phyloP scores from a whole-genome alignment of 441 rosid genomes.

The Aquilaria agallochum region DNA sequence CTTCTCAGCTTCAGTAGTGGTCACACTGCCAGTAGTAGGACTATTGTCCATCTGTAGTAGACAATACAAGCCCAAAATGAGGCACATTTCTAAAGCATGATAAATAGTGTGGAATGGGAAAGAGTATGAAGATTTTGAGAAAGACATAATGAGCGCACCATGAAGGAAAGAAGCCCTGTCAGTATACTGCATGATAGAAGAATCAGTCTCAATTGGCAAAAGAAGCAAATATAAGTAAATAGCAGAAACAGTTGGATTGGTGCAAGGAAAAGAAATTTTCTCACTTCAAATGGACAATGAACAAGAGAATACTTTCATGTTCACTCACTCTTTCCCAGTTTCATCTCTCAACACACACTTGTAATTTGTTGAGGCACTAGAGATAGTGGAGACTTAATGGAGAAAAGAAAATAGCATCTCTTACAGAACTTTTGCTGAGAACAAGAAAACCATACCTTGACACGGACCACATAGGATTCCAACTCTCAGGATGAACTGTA shows the following conservation, averaged over 20 bases:
- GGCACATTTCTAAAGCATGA: constrained; percentile 5
- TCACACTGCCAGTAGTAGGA: constrained; percentile 98
- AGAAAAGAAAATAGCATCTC: not conserved
- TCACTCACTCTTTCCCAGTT: no score
- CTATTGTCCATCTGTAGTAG: constrained; percentile 83
- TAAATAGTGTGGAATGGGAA: not conserved
- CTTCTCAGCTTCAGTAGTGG: constrained; percentile 74
- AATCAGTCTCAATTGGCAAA: constrained; percentile 14
- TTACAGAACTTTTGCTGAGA: constrained; percentile 1
- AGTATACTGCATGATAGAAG: constrained; percentile 78
- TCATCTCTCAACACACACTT: no score
- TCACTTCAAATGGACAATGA: no score
- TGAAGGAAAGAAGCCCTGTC: constrained; percentile 97
- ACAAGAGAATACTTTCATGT: no score
- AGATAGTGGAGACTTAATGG: no score
- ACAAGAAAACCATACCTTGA: constrained; percentile 59
- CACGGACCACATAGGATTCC: constrained; percentile 99
- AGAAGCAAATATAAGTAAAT: not conserved
- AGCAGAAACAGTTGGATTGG: no score
- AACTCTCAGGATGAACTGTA: constrained; percentile 98
- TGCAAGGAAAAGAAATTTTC: no score
- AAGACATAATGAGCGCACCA: constrained; percentile 56
- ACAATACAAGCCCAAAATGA: constrained; percentile 11
- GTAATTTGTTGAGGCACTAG: no score
- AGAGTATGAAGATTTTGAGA: not conserved